Percentiles rank a stretch among this genome's conserved stretches.
Evolutionary conservation across 108 stramenopile species (phyloP).

Genomic region (Pseudonitzschia pungens): DNA sequence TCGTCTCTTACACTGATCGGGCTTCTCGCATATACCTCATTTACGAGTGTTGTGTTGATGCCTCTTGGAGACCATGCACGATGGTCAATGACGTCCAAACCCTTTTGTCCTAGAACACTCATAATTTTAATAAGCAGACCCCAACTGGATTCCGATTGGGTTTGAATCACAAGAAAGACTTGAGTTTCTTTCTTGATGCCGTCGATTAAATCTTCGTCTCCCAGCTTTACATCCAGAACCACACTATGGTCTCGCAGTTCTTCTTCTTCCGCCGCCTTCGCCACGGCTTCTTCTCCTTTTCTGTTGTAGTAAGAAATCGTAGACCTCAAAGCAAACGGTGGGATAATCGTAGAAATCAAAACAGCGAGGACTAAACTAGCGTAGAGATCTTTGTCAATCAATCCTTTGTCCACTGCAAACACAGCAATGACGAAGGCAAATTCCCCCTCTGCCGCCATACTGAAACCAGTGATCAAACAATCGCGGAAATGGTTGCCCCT

Average conservation of each 20-base stretch:
- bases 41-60: conserved; percentile 67
- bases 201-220: conserved; percentile 27
- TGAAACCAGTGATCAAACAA: conserved; percentile 66
- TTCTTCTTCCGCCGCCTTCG: conserved; percentile 51
- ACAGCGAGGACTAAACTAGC: conserved; percentile 73
- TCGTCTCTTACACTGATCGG: conserved; percentile 19
- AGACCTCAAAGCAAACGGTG: conserved; percentile 69
- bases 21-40: conserved; percentile 68
- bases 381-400: conserved; percentile 60
- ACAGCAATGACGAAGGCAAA: conserved; percentile 84
- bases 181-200: conserved; percentile 43
- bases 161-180: conserved; percentile 74
- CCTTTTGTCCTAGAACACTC: conserved; percentile 41
- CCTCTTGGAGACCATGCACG: conserved; percentile 77
- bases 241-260: conserved; percentile 31
- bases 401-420: conserved; percentile 49
- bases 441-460: conserved; percentile 82
- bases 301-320: conserved; percentile 74
- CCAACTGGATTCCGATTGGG: conserved; percentile 67
- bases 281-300: conserved; percentile 50
- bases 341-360: conserved; percentile 73
- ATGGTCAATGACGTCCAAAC: conserved; percentile 77
- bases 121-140: conserved; percentile 67
- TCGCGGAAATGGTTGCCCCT: conserved; percentile 56
- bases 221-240: background rate